phyloP scores from a whole-genome alignment of 768 basidiomycete species.

The Phanerochaete carnosa region DNA sequence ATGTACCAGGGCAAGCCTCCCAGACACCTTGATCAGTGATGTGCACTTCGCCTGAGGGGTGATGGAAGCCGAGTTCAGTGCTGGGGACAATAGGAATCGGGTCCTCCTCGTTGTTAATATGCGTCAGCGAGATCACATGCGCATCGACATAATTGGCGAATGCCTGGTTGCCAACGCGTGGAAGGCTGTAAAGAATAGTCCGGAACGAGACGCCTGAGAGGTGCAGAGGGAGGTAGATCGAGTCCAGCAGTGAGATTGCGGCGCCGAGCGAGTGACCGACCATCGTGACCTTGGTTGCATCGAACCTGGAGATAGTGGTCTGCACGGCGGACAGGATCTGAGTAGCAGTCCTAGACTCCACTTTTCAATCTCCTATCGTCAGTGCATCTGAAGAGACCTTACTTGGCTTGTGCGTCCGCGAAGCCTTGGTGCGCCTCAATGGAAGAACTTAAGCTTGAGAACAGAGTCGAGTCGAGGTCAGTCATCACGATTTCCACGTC shows the following conservation, averaged over 20 bases:
- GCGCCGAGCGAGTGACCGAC: slow-evolving; percentile 46
- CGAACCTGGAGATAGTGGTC: slow-evolving; percentile 32
- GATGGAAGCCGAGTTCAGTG: slow-evolving; percentile 42
- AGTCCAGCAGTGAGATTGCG: slow-evolving; percentile 36
- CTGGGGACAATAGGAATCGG: slow-evolving; percentile 32
- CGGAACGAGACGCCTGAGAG: slow-evolving; percentile 29
- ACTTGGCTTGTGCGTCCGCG: slow-evolving; percentile 40
- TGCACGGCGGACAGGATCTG: slow-evolving; percentile 43
- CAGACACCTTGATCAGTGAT: slow-evolving; percentile 41
- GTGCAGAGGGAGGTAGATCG: slow-evolving; percentile 38
- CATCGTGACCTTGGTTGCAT: slow-evolving; percentile 36
- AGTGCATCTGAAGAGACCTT: slow-evolving; percentile 9
- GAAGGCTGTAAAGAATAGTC: slow-evolving; percentile 33
- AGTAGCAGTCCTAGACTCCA: slow-evolving; percentile 34
- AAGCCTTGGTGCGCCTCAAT: slow-evolving; percentile 50
- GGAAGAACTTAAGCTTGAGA: slow-evolving; percentile 43
- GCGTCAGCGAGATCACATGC: slow-evolving; percentile 38
- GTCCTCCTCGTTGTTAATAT: slow-evolving; percentile 52
- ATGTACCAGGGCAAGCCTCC: slow-evolving; percentile 39
- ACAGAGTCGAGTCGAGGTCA: slow-evolving; percentile 36
- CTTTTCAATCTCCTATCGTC: not conserved
- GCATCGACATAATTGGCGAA: slow-evolving; percentile 56
- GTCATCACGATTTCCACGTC: slow-evolving; percentile 38
- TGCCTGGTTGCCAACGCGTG: slow-evolving; percentile 48
- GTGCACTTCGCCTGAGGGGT: slow-evolving; percentile 38